Conservation (phyloP, 2,329 filamentous ascomycete species). For the Diplodia seriata region DNA sequence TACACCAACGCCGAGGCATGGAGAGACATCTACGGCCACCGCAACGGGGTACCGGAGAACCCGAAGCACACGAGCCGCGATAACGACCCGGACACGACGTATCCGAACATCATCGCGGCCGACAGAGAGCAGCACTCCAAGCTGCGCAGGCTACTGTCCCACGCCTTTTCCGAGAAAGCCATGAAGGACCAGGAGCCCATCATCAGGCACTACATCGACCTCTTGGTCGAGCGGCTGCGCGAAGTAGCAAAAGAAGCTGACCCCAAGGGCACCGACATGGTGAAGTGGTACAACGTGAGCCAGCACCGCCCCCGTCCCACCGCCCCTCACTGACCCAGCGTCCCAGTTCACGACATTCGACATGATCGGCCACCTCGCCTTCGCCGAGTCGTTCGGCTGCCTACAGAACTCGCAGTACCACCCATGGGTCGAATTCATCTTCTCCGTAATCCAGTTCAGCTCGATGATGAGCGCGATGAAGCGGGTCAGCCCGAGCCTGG, state of each 20-base stretch:
- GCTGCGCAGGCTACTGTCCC: conserved; percentile 37
- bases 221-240: conserved; percentile 37
- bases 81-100: conserved; percentile 30
- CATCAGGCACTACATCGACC: conserved; percentile 44
- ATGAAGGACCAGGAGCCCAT: conserved; percentile 42
- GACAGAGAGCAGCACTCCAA: conserved; percentile 40
- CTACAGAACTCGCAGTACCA: conserved; percentile 39
- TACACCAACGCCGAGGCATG: conserved; percentile 51
- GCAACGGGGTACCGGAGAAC: conserved; percentile 12
- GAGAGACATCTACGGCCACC: conserved; percentile 50
- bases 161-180: conserved; percentile 44
- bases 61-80: not conserved
- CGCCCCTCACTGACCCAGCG: not conserved
- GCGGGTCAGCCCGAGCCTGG: not conserved
- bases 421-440: conserved; percentile 40
- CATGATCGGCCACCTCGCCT: conserved; percentile 41
- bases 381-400: conserved; percentile 41
- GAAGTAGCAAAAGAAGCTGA: not conserved
- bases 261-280: conserved; percentile 12
- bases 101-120: not conserved
- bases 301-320: not conserved
- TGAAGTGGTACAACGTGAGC: conserved; percentile 18
- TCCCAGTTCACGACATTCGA: conserved; percentile 39
- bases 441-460: not conserved
- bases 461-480: not conserved